Evolutionary conservation across 371 early-diverging fungal species (phyloP).

Genomic region (Circinella umbellata): DNA sequence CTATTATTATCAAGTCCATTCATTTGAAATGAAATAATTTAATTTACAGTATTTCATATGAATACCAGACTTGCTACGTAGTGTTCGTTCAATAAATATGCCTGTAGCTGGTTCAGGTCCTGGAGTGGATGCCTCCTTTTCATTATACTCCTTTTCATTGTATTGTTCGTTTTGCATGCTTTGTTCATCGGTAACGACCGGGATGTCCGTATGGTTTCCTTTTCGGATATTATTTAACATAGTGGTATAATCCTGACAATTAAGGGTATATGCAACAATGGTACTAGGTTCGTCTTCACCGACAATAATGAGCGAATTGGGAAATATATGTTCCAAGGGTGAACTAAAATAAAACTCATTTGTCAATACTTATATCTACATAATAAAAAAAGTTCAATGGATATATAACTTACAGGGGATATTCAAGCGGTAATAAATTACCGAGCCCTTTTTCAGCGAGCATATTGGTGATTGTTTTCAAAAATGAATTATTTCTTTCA

Average conservation of each 20-base stretch:
- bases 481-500: slow-evolving; percentile 60
- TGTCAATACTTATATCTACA: too few relatives aligned
- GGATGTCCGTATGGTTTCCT: background rate
- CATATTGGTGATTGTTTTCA: slow-evolving; percentile 79
- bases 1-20: background rate
- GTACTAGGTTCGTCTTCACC: slow-evolving; percentile 95
- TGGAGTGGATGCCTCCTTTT: slow-evolving; percentile 6
- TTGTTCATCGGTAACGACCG: slow-evolving; percentile 5
- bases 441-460: slow-evolving; percentile 69
- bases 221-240: slow-evolving; percentile 34
- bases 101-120: slow-evolving; percentile 7
- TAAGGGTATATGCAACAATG: slow-evolving; percentile 89
- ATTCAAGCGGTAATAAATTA: slow-evolving; percentile 73
- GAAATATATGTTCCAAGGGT: slow-evolving; percentile 85
- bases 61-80: slow-evolving; percentile 64
- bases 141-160: slow-evolving; percentile 1
- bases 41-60: slow-evolving; percentile 67
- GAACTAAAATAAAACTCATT: slow-evolving; percentile 33
- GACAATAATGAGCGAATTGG: slow-evolving; percentile 85
- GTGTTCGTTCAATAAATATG: slow-evolving; percentile 63
- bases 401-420: slow-evolving; percentile 66
- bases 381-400: too few relatives aligned
- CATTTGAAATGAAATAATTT: slow-evolving; percentile 30
- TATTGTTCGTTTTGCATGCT: slow-evolving; percentile 2
- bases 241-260: slow-evolving; percentile 53